These are phyloP conservation scores for Conticribra weissflogii DNA, from an alignment of 108 stramenopile species.

Conservation along the genomic window DNA sequence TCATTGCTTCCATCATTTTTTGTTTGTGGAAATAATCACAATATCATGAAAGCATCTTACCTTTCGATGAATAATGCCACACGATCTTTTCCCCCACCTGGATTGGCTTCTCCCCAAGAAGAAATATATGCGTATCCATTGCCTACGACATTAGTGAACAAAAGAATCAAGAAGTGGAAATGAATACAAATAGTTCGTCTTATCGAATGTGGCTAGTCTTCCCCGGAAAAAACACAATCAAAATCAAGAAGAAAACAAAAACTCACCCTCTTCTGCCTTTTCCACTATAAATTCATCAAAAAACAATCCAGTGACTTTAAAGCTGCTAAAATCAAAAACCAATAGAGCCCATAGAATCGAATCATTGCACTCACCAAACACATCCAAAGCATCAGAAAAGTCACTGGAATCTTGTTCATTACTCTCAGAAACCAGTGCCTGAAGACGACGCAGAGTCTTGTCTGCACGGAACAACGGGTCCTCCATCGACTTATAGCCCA, in stretches of 20 bases:
- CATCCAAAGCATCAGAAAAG: constrained; percentile 75
- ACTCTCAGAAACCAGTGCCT: constrained; percentile 51
- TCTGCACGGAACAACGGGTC: constrained; percentile 86
- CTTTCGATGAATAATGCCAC: constrained; percentile 83
- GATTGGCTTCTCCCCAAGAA: constrained; percentile 90
- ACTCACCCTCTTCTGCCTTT: constrained; percentile 22
- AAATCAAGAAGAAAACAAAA: constrained; percentile 2
- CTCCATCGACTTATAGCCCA: constrained; percentile 72
- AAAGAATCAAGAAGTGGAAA: no score
- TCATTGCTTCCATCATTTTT: no score
- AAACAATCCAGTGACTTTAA: no score
- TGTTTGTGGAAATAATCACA: no score
- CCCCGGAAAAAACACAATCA: neutral
- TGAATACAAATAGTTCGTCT: no score
- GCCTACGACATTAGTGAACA: neutral
- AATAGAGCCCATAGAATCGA: no score
- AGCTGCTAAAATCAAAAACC: no score
- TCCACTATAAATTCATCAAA: no score
- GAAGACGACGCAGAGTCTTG: constrained; percentile 67
- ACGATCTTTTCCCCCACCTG: constrained; percentile 84
- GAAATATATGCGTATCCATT: constrained; percentile 61
- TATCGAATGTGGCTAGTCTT: no score
- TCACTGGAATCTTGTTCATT: constrained; percentile 40
- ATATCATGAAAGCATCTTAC: no score
- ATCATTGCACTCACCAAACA: constrained; percentile 12